Conservation (phyloP, 1,284 basidiomycete genomes). For the Ustilago tritici region DNA sequence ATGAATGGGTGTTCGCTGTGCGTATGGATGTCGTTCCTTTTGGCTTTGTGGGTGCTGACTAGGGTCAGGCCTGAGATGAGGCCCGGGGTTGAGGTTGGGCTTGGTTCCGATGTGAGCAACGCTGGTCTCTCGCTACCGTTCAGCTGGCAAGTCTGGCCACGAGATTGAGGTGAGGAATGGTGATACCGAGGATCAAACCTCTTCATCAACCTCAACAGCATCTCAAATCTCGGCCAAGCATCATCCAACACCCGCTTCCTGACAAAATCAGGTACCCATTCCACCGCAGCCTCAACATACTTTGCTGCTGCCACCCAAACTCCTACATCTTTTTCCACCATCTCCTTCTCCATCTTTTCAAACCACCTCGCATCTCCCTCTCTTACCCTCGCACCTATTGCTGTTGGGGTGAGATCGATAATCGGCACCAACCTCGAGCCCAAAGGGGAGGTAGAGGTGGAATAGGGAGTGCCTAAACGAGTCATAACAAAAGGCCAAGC, state of each 20-base stretch:
- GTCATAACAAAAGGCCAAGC: slow-evolving; percentile 65
- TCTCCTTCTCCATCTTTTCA: slow-evolving; percentile 15
- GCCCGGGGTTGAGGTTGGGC: background rate
- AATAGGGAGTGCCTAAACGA: slow-evolving; percentile 51
- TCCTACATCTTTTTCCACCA: slow-evolving; percentile 49
- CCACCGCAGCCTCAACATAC: slow-evolving; percentile 43
- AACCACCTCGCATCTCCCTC: slow-evolving; percentile 10
- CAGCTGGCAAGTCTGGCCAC: no score
- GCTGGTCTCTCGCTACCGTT: no score
- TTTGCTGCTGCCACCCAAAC: slow-evolving; percentile 58
- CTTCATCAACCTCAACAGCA: slow-evolving; percentile 37
- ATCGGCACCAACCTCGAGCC: slow-evolving; percentile 17
- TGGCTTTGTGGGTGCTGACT: background rate
- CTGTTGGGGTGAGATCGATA: slow-evolving; percentile 22
- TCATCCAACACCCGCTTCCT: slow-evolving; percentile 55
- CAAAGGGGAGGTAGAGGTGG: slow-evolving; percentile 6
- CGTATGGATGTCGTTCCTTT: background rate
- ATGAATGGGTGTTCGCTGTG: slow-evolving; percentile 26
- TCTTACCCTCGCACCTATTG: background rate
- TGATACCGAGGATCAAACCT: slow-evolving; percentile 26
- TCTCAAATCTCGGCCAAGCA: slow-evolving; percentile 59
- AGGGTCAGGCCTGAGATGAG: slow-evolving; percentile 3
- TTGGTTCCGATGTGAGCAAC: background rate
- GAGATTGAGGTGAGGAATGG: background rate
- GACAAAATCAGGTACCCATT: slow-evolving; percentile 52